Conservation (phyloP, 1,284 basidiomycete genomes). For the Afroboletus lepidellus region DNA sequence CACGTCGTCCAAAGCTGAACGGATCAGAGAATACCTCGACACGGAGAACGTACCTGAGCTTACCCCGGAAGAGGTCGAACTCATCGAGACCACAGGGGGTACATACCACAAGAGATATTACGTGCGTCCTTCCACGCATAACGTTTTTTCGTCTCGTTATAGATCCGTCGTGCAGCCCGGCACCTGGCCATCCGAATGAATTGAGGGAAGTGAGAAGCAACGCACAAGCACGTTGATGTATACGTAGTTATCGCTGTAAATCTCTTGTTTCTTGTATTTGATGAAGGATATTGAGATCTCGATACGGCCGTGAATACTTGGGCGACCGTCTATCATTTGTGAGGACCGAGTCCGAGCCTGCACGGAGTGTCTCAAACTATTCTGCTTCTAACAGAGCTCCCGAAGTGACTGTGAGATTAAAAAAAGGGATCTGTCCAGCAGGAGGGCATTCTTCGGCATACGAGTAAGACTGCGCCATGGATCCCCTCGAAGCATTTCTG, state of each 20-base stretch:
- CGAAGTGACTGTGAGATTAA: no score
- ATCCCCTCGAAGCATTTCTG: no score
- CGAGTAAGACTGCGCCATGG: no score
- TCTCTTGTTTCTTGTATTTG: background rate
- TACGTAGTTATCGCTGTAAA: background rate
- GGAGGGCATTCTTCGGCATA: no score
- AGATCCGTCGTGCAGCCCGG: conserved; percentile 14
- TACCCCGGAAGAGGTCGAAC: conserved; percentile 56
- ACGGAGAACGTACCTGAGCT: conserved; percentile 56
- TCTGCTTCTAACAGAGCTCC: no score
- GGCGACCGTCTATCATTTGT: no score
- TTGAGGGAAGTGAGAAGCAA: background rate
- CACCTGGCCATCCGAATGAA: conserved; percentile 20
- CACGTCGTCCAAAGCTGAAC: conserved; percentile 67
- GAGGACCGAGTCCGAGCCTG: no score
- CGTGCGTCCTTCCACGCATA: conserved; percentile 14
- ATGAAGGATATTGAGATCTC: no score
- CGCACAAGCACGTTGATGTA: background rate
- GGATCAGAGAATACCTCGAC: conserved; percentile 67
- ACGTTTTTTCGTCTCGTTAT: background rate
- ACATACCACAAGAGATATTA: conserved; percentile 51
- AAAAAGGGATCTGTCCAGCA: no score
- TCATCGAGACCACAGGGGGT: conserved; percentile 62
- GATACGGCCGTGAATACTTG: no score
- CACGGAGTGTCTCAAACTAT: no score